These are phyloP conservation scores for Candolleomyces eurysporus DNA, from an alignment of 768 basidiomycete species.

Conservation along the genomic window DNA sequence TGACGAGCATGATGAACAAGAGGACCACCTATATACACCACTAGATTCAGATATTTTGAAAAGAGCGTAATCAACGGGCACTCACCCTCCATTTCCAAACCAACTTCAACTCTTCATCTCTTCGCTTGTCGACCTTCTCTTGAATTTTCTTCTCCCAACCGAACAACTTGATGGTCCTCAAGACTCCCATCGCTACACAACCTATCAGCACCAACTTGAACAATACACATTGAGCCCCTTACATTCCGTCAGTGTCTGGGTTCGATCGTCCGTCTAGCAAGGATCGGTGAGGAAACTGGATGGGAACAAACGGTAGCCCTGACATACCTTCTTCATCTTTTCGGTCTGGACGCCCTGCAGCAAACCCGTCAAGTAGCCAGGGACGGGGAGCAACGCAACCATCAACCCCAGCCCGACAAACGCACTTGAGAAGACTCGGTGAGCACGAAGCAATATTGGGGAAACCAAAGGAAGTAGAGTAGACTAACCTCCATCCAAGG, in stretches of 20 bases:
- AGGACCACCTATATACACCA: slow-evolving; percentile 18
- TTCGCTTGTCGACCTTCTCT: slow-evolving; percentile 49
- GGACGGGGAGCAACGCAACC: slow-evolving; percentile 8
- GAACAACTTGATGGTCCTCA: slow-evolving; percentile 75
- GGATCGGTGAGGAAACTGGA: slow-evolving; percentile 37
- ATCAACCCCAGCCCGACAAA: slow-evolving; percentile 7
- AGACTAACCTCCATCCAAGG: slow-evolving; percentile 43
- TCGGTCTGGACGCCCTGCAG: slow-evolving; percentile 46
- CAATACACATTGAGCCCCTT: slow-evolving; percentile 9
- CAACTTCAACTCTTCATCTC: slow-evolving; percentile 61
- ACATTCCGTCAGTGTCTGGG: slow-evolving; percentile 65
- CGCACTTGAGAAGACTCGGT: neutral
- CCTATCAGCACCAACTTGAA: neutral
- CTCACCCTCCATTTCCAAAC: slow-evolving; percentile 44
- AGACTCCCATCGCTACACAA: slow-evolving; percentile 48
- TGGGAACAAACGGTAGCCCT: slow-evolving; percentile 45
- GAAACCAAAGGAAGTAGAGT: too few relatives aligned
- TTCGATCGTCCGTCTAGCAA: slow-evolving; percentile 47
- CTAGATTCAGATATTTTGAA: neutral
- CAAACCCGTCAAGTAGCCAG: slow-evolving; percentile 36
- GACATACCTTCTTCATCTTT: slow-evolving; percentile 56
- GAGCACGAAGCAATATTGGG: neutral
- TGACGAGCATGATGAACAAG: slow-evolving; percentile 43
- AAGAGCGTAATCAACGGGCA: neutral
- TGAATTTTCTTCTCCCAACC: slow-evolving; percentile 65